These are phyloP conservation scores for Pleomassaria siparia DNA, from an alignment of 2,329 filamentous ascomycete species.

Conservation along the genomic window DNA sequence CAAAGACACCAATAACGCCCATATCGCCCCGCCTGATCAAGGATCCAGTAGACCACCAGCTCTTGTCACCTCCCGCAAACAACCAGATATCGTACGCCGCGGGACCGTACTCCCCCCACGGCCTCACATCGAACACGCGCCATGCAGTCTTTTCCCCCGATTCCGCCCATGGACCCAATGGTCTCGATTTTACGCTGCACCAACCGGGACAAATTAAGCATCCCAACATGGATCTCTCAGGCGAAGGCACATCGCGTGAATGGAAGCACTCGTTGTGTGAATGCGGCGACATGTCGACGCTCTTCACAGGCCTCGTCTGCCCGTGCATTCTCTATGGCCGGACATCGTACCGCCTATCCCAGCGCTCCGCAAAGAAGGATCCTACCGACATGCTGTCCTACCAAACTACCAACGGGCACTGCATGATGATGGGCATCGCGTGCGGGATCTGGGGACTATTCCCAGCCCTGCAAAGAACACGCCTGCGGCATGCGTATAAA, in stretches of 20 bases:
- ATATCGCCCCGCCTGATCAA: conserved; percentile 27
- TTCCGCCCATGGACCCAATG: conserved; percentile 42
- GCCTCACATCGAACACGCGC: conserved; percentile 24
- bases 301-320: conserved; percentile 44
- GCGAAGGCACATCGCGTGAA: conserved; percentile 14
- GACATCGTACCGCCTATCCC: conserved; percentile 46
- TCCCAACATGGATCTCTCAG: conserved; percentile 41
- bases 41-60: conserved; percentile 14
- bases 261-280: conserved; percentile 40
- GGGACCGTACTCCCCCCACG: conserved; percentile 38
- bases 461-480: conserved; percentile 40
- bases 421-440: conserved; percentile 39
- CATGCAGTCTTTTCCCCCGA: conserved; percentile 41
- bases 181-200: conserved; percentile 37
- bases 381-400: conserved; percentile 44
- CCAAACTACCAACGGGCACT: conserved; percentile 42
- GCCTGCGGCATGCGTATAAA: conserved; percentile 49
- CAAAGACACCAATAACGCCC: conserved; percentile 34
- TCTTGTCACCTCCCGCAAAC: conserved; percentile 15
- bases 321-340: conserved; percentile 49
- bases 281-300: conserved; percentile 41
- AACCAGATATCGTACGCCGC: conserved; percentile 19
- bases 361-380: conserved; percentile 41
- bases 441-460: conserved; percentile 44
- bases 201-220: conserved; percentile 46